These are phyloP conservation scores for Mortierella sp. DNA, from an alignment of 371 early-diverging fungal species.

Conservation along the genomic window DNA sequence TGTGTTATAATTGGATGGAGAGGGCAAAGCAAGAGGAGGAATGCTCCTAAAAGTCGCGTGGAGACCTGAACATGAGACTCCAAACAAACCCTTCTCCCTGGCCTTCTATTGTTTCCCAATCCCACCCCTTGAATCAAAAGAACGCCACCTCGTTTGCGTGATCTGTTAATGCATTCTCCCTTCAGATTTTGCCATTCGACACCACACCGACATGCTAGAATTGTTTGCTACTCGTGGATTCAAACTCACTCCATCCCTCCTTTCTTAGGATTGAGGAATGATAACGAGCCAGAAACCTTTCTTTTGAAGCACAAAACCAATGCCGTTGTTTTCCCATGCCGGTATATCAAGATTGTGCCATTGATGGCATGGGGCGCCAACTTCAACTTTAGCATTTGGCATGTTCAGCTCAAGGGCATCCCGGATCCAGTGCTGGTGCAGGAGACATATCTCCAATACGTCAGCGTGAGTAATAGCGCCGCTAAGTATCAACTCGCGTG, in stretches of 20 bases:
- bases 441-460: constrained; percentile 67
- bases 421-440: constrained; percentile 73
- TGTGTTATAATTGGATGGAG: too few species aligned
- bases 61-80: too few species aligned
- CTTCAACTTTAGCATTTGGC: constrained; percentile 97
- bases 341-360: constrained; percentile 94
- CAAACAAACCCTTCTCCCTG: too few species aligned
- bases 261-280: constrained; percentile 82
- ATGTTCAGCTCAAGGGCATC: constrained; percentile 86
- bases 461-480: constrained; percentile 61
- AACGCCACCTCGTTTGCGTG: not conserved
- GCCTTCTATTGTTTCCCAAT: too few species aligned
- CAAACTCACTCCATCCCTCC: not conserved
- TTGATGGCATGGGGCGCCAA: constrained; percentile 90
- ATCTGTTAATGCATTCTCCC: not conserved
- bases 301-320: constrained; percentile 74
- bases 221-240: too few species aligned
- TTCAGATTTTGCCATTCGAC: not conserved
- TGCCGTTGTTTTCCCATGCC: constrained; percentile 80
- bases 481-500: too few species aligned
- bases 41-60: too few species aligned
- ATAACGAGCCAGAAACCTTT: constrained; percentile 91
- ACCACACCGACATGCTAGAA: not conserved
- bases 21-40: too few species aligned
- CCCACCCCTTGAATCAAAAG: constrained; percentile 5